Evolutionary conservation across 306 rosid genomes (phyloP), one percentile per base, ranked within the genome.

Genomic region (Corylus avellana): DNA sequence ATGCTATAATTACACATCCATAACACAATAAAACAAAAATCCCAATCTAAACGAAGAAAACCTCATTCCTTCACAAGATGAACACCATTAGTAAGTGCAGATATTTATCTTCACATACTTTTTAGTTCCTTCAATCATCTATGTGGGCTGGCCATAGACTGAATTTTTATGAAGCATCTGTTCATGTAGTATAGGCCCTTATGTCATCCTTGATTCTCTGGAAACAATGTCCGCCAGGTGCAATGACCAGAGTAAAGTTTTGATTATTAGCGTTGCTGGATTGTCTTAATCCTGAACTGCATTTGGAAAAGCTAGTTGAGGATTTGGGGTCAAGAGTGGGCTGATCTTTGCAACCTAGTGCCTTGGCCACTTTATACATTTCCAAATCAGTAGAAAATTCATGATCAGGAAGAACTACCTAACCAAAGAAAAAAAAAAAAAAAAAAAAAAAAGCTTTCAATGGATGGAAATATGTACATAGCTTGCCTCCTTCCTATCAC

Each of bases 11-110:
- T 53, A 66, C 49, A 66, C 49, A 29, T 61, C 42, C 32, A 20
- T 78, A 66, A 13, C 64, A 73, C n/a, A 81, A 73, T 25, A 14
- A 82, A 84, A n/a, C 22, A n/a, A 73, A 79, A 59, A 57, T 12
- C 25, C 17, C 47, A 67, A 39, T 66, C 72, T 39, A 37, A 67
- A 42, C 3, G 8, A 67, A 3, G 2, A 17, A 8, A 14, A 35
- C 8, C 25, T 14, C 25, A 22, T 22, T 22, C 12, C 46, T 42
- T 66, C 50, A 66, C 37, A 20, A 66, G 49, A 8, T 17, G 25
- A 66, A 35, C 12, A 12, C 17, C 12, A 35, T 35, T 42, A 63
- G 70, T 63, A 66, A 66, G 9, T 66, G 71, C 71, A 66, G 37
- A 66, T 35, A 66, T 35, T 37, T 66, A 66, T 17, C 13, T 37